phyloP scores from a whole-genome alignment of 2,329 filamentous ascomycete species.

The Aspergillus hortae region DNA sequence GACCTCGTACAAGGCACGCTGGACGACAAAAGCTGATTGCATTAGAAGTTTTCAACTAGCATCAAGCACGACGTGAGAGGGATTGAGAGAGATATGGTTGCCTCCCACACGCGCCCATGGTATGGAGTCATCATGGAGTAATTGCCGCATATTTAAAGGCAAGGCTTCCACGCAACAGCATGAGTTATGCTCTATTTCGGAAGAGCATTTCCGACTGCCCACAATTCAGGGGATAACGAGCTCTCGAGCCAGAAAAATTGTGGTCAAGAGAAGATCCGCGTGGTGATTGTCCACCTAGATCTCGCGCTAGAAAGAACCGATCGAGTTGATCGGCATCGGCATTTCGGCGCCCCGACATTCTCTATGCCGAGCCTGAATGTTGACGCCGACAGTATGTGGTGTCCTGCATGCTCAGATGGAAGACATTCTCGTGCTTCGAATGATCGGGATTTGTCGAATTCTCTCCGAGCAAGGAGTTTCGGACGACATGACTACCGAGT shows the following conservation, averaged over 20 bases:
- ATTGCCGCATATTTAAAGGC: not conserved
- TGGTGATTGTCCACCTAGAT: not conserved
- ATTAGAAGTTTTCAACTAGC: not conserved
- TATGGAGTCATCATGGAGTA: no score
- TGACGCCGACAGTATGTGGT: not conserved
- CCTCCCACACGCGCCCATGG: no score
- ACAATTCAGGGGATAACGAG: not conserved
- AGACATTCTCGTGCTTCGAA: no score
- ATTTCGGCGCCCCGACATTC: not conserved
- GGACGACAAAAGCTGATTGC: conserved; percentile 56
- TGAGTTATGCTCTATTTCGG: not conserved
- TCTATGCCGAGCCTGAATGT: not conserved
- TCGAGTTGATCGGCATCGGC: not conserved
- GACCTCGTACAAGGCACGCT: conserved; percentile 75
- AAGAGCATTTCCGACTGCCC: not conserved
- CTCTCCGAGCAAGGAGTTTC: no score
- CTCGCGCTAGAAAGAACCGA: not conserved
- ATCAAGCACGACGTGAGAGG: no score
- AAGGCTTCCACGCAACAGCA: no score
- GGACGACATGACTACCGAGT: no score
- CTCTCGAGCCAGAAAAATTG: not conserved
- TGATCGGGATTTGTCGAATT: no score
- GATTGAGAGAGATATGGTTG: no score
- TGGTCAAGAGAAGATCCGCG: not conserved
- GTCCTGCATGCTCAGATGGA: not conserved